These are phyloP conservation scores for Potentilla sterilis DNA, from an alignment of 306 rosid species.

Conservation along the genomic window DNA sequence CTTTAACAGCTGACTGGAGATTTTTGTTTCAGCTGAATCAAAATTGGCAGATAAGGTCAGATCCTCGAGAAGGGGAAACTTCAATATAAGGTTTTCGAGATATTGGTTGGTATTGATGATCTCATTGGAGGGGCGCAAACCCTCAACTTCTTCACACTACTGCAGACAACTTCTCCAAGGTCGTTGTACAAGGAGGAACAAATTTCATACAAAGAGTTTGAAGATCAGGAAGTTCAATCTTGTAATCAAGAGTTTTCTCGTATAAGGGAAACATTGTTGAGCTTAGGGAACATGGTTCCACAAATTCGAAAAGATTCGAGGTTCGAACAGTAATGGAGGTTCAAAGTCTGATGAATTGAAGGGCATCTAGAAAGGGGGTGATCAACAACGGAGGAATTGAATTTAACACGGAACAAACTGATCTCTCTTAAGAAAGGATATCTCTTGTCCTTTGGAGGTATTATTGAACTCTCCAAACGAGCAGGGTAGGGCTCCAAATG, in stretches of 20 bases:
- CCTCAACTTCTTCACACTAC: neutral
- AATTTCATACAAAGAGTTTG: neutral
- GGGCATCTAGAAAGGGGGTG: neutral
- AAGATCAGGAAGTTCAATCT: neutral
- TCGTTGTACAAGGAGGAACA: neutral
- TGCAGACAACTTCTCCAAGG: neutral
- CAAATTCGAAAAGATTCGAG: neutral
- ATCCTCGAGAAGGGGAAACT: too few relatives aligned
- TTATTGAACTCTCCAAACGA: neutral
- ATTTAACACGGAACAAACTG: neutral
- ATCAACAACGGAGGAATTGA: neutral
- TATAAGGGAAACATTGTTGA: neutral
- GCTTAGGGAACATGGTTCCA: neutral
- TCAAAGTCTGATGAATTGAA: neutral
- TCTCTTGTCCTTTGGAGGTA: neutral
- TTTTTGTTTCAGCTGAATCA: too few relatives aligned
- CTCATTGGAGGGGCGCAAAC: neutral
- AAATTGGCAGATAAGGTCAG: too few relatives aligned
- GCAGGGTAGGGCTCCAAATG: neutral
- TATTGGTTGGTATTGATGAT: neutral
- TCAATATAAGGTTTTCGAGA: too few relatives aligned
- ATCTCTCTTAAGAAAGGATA: neutral
- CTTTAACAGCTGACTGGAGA: too few relatives aligned
- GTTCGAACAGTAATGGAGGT: neutral
- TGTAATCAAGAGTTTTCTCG: neutral